Base-by-base conservation (phyloP, 495 filamentous ascomycete genomes). In the Barbatosphaeria neglecta region DNA sequence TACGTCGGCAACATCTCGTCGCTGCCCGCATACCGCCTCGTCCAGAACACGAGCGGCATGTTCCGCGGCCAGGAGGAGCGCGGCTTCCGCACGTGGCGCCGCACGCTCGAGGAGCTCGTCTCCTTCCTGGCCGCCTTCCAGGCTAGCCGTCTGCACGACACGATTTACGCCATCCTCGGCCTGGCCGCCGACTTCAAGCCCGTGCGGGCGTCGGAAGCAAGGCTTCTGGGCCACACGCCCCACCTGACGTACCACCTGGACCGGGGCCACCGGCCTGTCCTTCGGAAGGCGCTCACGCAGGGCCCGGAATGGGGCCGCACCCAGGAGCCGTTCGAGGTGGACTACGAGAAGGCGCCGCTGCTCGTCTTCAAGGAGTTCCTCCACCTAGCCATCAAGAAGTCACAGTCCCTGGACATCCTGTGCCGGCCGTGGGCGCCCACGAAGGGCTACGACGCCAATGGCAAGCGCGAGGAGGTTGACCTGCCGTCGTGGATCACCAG, bases 371-470 rank as follows among this genome's bases (percentile, higher is more conserved):
- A 53, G 31, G 47, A 50, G 3, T 60, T 60, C 38, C 41, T 62
- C 8, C 31, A 43, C 2, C 48, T 47, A 37, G 49, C 49, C 33
- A 51, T 58, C n/a, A 35, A 42, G 10, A 39, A 41, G 27, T 56
- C 50, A 16, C 31, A 22, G 22, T 56, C 52, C 6, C 37, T 62
- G 13, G 59, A 62, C 31, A 62, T 62, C 37, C 46, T 62, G 17
- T 60, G 59, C 37, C 48, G 59, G 24, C 59, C 57, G 1, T 62
- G 59, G 59, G 59, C 55, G 4, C 57, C 59, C 18, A 48, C 35
- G 16, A 18, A 46, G 23, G 27, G 44, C 23, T n/a, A 18, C 23
- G 44, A 49, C 2, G 37, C 20, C 17, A 44, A 23, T 27, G 37
- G 7, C 6, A 22, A 5, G 20, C 44, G 16, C 28, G 16, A 18